phyloP scores from a whole-genome alignment of 208 protist species.

The Crithidia thermophila region DNA sequence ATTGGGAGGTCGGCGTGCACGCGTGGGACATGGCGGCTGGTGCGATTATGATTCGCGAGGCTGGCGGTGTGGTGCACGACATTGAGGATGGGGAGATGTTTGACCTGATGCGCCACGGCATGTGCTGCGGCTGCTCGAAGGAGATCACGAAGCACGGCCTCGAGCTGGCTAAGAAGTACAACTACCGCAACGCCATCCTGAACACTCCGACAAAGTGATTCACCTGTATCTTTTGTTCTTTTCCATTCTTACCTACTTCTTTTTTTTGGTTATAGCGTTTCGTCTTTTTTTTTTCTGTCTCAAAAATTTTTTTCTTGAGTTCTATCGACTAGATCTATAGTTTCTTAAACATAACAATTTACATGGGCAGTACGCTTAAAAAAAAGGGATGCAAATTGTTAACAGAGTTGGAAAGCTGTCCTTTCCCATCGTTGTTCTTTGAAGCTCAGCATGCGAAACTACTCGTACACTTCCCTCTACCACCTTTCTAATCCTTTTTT shows the following conservation, averaged over 20 bases:
- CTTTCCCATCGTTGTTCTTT: too few relatives aligned
- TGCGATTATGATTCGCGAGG: conserved; percentile 85
- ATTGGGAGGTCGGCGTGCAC: conserved; percentile 77
- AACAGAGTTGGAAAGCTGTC: too few relatives aligned
- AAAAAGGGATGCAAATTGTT: too few relatives aligned
- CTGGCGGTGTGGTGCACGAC: conserved; percentile 88
- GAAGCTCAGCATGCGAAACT: too few relatives aligned
- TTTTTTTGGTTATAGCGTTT: too few relatives aligned
- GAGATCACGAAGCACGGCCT: conserved; percentile 57
- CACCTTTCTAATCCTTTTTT: too few relatives aligned
- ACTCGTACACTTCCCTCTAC: too few relatives aligned
- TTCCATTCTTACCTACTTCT: conserved; percentile 4
- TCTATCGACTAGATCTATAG: too few relatives aligned
- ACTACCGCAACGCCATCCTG: conserved; percentile 42
- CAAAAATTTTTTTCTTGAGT: too few relatives aligned
- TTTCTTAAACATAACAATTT: too few relatives aligned
- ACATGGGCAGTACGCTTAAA: too few relatives aligned
- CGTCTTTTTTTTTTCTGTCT: too few relatives aligned
- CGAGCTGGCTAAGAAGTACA: conserved; percentile 63
- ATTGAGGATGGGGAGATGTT: conserved; percentile 66
- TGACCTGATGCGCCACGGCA: conserved; percentile 52
- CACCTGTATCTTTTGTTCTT: conserved; percentile 1
- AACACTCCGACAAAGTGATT: background rate
- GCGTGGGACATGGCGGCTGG: conserved; percentile 84
- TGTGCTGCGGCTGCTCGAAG: conserved; percentile 72